Base-by-base conservation (phyloP, 768 basidiomycete genomes). In the Amanita muscaria region DNA sequence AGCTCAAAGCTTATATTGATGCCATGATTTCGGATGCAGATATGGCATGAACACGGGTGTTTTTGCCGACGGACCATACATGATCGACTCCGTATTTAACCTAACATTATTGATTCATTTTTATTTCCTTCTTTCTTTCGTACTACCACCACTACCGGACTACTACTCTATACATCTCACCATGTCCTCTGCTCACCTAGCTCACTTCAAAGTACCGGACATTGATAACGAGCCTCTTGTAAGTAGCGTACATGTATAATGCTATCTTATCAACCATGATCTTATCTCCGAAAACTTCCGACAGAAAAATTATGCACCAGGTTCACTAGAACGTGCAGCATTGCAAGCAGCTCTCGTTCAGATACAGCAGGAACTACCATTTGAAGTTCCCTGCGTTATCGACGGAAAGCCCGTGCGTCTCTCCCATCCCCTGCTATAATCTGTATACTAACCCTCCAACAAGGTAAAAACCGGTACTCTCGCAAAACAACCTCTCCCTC, bases 161-260 rank as follows among this genome's bases (percentile, higher is more conserved):
- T n/a, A n/a, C n/a, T n/a, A n/a, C n/a, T n/a, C n/a, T n/a, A n/a
- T n/a, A n/a, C n/a, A n/a, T n/a, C 27, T 58, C 56, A 68, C 56
- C 58, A 84, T 83, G 82, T 57, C 77, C 32, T 74, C 73, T 44
- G 79, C 87, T 37, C 84, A 87, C 56, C 80, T 94, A 37, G 91
- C 88, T 15, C 54, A 77, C 3, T 96, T 93, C 80, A 84, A 82
- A 59, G 76, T 90, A 46, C 94, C 94, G 16, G 69, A 64, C 18
- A 71, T 92, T 58, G 75, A 85, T 45, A 99, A 99, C 80, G 96
- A 98, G 66, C 87, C 89, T 32, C 85, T 97, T 86, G 89, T 89
- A 54, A 55, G 71, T 59, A 7, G 12, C 10, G 38, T 16, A 4
- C 40, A 40, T 24, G 44, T 25, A 27, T 35, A 31, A 36, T 19